Evolutionary conservation across 2,329 filamentous ascomycete genomes (phyloP).

Genomic region (Phialophora tarda): DNA sequence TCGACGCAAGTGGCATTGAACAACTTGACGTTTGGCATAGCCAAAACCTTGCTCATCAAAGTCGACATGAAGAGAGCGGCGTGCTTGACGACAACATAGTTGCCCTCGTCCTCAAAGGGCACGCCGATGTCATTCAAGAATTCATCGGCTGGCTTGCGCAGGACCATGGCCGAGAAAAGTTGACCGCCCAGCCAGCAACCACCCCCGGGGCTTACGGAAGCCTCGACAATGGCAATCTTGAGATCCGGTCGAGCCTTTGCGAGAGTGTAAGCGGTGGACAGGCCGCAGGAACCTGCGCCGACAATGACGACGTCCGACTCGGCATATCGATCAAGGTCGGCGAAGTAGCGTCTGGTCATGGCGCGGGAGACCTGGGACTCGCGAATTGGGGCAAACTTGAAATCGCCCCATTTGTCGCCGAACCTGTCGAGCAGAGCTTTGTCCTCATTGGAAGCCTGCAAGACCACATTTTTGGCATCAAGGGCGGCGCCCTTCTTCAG

Average conservation of each 20-base stretch:
- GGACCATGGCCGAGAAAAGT: conserved; percentile 93
- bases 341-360: conserved; percentile 93
- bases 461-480: conserved; percentile 53
- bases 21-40: conserved; percentile 90
- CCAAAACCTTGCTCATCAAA: conserved; percentile 78
- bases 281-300: conserved; percentile 85
- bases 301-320: conserved; percentile 94
- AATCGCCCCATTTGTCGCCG: conserved; percentile 77
- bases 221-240: conserved; percentile 89
- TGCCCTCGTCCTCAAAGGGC: conserved; percentile 84
- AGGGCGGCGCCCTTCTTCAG: conserved; percentile 43
- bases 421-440: conserved; percentile 68
- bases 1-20: conserved; percentile 95
- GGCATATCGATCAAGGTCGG: conserved; percentile 84
- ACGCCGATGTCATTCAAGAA: conserved; percentile 83
- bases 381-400: conserved; percentile 83
- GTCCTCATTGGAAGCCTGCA: conserved; percentile 43
- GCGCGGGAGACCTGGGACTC: conserved; percentile 91
- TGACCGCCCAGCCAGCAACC: conserved; percentile 93
- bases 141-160: conserved; percentile 87
- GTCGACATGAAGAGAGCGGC: conserved; percentile 91
- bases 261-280: conserved; percentile 82
- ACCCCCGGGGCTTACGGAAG: conserved; percentile 80
- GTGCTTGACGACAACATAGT: conserved; percentile 92
- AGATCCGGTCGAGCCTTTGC: conserved; percentile 84